phyloP scores from a whole-genome alignment of 2,329 filamentous ascomycete genomes.

The Pyricularia sp. region DNA sequence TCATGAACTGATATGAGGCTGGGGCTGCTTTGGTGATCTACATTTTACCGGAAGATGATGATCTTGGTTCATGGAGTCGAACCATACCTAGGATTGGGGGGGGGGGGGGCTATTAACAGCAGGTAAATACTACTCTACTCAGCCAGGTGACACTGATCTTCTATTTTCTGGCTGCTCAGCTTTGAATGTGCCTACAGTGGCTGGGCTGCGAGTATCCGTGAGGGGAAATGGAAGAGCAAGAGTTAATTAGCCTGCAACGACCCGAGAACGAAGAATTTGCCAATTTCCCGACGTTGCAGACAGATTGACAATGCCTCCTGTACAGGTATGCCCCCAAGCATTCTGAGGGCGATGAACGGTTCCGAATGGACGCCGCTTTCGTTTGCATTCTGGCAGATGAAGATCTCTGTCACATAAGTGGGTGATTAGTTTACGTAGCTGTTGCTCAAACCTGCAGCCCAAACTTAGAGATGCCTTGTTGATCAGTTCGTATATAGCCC shows the following conservation, averaged over 20 bases:
- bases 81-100: neutral
- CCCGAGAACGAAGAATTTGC: neutral
- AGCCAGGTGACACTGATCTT: neutral
- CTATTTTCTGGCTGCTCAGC: neutral
- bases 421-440: neutral
- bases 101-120: neutral
- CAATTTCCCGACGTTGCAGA: neutral
- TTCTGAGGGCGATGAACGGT: neutral
- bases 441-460: neutral
- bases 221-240: neutral
- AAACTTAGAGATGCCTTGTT: neutral
- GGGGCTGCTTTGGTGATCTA: neutral
- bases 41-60: neutral
- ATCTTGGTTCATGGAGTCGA: neutral
- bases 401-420: neutral
- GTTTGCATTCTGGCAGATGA: neutral
- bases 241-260: neutral
- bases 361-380: neutral
- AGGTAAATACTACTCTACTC: neutral
- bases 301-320: neutral
- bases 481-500: neutral
- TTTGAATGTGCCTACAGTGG: conserved; percentile 2
- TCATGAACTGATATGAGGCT: neutral
- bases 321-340: neutral
- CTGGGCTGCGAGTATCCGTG: conserved; percentile 1